phyloP scores from a whole-genome alignment of 345 rosid species.

The Populus nigra region DNA sequence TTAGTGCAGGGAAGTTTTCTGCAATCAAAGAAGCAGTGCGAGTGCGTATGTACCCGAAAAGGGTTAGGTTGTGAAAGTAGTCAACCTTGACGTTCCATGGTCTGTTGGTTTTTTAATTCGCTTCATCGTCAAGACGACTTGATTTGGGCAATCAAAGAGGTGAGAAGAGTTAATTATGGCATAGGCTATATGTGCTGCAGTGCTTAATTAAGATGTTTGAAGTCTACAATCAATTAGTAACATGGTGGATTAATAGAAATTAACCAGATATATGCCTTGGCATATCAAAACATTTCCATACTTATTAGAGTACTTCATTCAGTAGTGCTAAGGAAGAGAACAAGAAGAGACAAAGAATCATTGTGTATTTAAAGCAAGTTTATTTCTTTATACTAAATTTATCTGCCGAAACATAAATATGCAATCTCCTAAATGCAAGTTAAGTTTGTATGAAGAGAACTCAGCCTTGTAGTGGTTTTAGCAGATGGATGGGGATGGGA shows the following conservation, averaged over 20 bases:
- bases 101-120: no score
- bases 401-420: background rate
- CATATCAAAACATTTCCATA: background rate
- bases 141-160: no score
- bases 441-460: background rate
- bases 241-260: background rate
- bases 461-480: conserved; percentile 7
- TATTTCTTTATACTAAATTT: background rate
- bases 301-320: background rate
- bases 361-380: background rate
- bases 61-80: no score
- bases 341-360: background rate
- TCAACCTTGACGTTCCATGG: no score
- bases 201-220: no score
- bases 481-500: conserved; percentile 33
- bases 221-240: no score
- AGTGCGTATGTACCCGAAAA: no score
- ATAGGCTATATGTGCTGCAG: no score
- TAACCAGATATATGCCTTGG: background rate
- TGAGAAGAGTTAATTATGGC: no score
- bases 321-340: background rate
- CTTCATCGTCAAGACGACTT: no score
- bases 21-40: no score
- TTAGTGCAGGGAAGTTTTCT: no score
- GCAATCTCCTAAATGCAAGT: background rate